phyloP scores from a whole-genome alignment of 306 rosid species.

The Vachellia pachyceras region DNA sequence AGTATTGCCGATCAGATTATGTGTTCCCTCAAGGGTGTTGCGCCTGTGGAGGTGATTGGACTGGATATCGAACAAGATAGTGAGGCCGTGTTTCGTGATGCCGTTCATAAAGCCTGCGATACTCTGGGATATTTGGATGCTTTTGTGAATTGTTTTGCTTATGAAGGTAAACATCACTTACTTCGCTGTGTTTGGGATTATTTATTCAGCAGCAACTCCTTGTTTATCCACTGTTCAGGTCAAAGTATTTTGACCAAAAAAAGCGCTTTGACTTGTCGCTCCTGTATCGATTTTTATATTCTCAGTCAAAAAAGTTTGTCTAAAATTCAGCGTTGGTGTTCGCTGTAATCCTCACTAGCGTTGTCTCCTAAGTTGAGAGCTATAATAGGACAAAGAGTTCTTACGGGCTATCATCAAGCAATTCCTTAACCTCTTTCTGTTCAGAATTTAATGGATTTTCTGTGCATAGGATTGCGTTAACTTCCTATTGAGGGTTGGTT shows the following conservation, averaged over 20 bases:
- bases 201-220: not conserved
- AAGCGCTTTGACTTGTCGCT: not conserved
- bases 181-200: not conserved
- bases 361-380: not conserved
- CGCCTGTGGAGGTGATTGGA: constrained; percentile 59
- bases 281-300: not conserved
- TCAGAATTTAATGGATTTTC: too few species aligned
- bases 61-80: constrained; percentile 62
- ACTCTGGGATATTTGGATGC: constrained; percentile 74
- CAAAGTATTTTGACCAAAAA: not conserved
- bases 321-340: not conserved
- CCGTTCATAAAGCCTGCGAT: constrained; percentile 64
- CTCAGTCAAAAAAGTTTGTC: not conserved
- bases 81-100: constrained; percentile 57
- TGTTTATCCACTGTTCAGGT: not conserved
- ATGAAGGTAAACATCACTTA: constrained; percentile 61
- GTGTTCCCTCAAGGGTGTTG: constrained; percentile 44
- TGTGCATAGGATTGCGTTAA: not conserved
- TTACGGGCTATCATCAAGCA: not conserved
- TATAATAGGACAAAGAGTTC: not conserved
- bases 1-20: constrained; percentile 45
- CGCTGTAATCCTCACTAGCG: not conserved
- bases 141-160: constrained; percentile 69
- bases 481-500: not conserved
- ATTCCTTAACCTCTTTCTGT: not conserved